Evolutionary conservation across 2,329 filamentous ascomycete species (phyloP).

Genomic region (Aureobasidium leucospermi): DNA sequence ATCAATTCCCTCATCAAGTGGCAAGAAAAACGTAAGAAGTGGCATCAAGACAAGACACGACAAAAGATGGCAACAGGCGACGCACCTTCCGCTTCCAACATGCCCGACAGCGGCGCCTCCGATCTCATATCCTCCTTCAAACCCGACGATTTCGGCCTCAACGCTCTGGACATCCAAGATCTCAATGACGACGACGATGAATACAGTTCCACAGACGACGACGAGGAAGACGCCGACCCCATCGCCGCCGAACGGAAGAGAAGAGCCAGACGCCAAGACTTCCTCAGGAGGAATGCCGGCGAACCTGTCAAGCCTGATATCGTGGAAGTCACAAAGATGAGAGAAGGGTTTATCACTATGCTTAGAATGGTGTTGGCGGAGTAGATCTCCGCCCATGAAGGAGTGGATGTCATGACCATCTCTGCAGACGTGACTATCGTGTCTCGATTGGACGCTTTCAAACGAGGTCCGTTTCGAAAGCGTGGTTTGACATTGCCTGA

Average conservation of each 20-base stretch:
- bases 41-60: conserved; percentile 94
- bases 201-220: conserved; percentile 67
- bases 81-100: background rate
- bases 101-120: conserved; percentile 37
- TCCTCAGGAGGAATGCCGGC: conserved; percentile 44
- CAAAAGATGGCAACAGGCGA: conserved; percentile 94
- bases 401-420: too few relatives aligned
- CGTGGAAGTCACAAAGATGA: conserved; percentile 28
- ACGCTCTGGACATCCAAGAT: conserved; percentile 80
- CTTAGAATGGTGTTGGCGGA: conserved; percentile 29
- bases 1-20: conserved; percentile 82
- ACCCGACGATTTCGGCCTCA: conserved; percentile 80
- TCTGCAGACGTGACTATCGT: too few relatives aligned
- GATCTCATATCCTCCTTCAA: conserved; percentile 54
- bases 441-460: too few relatives aligned
- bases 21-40: conserved; percentile 94
- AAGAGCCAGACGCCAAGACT: conserved; percentile 69
- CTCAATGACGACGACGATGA: conserved; percentile 66
- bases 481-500: too few relatives aligned
- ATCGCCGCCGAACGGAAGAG: conserved; percentile 79
- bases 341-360: conserved; percentile 28
- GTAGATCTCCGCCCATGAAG: background rate
- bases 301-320: conserved; percentile 32
- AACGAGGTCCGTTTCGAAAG: too few relatives aligned
- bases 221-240: conserved; percentile 65